These are phyloP conservation scores for Choiromyces venosus DNA, from an alignment of 495 filamentous ascomycete species.

Conservation along the genomic window DNA sequence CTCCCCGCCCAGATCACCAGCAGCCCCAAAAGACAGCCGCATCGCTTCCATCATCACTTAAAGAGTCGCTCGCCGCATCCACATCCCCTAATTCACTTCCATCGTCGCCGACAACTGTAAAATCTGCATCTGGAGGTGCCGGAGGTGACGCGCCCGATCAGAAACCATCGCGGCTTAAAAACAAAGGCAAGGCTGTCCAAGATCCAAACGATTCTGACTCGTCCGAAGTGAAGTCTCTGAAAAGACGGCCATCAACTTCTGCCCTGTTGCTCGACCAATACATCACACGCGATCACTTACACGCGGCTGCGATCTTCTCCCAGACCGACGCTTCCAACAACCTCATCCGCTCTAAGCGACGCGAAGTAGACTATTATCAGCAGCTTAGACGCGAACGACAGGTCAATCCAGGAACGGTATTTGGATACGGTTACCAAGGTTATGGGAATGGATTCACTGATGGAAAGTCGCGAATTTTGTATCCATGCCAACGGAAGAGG, in stretches of 20 bases:
- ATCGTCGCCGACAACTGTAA: slow-evolving; percentile 32
- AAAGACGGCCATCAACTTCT: slow-evolving; percentile 35
- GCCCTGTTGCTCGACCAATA: slow-evolving; percentile 59
- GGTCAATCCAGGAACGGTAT: slow-evolving; percentile 56
- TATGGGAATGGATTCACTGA: slow-evolving; percentile 84
- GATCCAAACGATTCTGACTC: slow-evolving; percentile 29
- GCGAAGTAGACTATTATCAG: slow-evolving; percentile 51
- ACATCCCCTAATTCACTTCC: slow-evolving; percentile 34
- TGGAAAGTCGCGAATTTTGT: slow-evolving; percentile 56
- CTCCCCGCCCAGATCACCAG: slow-evolving; percentile 43
- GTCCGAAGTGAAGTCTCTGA: slow-evolving; percentile 29
- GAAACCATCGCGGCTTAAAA: slow-evolving; percentile 19
- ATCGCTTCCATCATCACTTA: slow-evolving; percentile 41
- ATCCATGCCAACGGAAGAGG: slow-evolving; percentile 65
- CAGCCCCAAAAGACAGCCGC: slow-evolving; percentile 41
- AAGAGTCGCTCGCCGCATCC: slow-evolving; percentile 28
- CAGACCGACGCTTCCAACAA: slow-evolving; percentile 39
- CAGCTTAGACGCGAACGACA: slow-evolving; percentile 50
- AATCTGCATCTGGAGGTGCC: slow-evolving; percentile 15
- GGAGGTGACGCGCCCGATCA: slow-evolving; percentile 29
- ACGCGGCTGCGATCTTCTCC: slow-evolving; percentile 56
- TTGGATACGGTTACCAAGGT: slow-evolving; percentile 79
- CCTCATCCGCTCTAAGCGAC: slow-evolving; percentile 46
- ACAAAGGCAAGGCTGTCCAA: slow-evolving; percentile 23
- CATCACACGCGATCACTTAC: slow-evolving; percentile 67